Conservation (phyloP, 2,329 filamentous ascomycete species). For the Xylaria sp. region DNA sequence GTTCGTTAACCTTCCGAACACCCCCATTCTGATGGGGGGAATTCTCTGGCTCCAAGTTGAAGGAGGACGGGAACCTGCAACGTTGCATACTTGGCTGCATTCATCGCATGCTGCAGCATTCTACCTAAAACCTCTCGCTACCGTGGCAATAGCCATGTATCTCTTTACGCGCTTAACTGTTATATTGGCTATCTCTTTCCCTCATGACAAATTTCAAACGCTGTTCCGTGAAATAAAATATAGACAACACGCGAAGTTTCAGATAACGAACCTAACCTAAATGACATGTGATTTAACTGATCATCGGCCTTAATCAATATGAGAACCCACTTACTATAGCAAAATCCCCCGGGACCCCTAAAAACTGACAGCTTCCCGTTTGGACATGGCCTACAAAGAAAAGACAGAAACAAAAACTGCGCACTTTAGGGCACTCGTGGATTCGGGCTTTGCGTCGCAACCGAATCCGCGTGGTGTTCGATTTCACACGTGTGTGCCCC, state of each 20-base stretch:
- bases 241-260: not conserved
- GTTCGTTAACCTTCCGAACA: not conserved
- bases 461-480: not conserved
- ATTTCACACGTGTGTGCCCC: not conserved
- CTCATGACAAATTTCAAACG: not conserved
- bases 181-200: too few relatives aligned
- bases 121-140: not conserved
- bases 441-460: not conserved
- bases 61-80: not conserved
- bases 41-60: not conserved
- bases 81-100: not conserved
- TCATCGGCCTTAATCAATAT: not conserved
- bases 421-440: not conserved
- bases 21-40: not conserved
- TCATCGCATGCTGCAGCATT: not conserved
- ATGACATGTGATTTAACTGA: not conserved
- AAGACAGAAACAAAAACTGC: too few relatives aligned
- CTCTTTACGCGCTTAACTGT: not conserved
- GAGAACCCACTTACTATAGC: not conserved
- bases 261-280: not conserved
- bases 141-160: not conserved
- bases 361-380: not conserved
- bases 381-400: not conserved
- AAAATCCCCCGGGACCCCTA: not conserved
- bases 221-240: not conserved